Percentiles rank a stretch among this genome's conserved stretches.
phyloP scores from a whole-genome alignment of 2,329 filamentous ascomycete genomes.

The Biscogniauxia marginata region DNA sequence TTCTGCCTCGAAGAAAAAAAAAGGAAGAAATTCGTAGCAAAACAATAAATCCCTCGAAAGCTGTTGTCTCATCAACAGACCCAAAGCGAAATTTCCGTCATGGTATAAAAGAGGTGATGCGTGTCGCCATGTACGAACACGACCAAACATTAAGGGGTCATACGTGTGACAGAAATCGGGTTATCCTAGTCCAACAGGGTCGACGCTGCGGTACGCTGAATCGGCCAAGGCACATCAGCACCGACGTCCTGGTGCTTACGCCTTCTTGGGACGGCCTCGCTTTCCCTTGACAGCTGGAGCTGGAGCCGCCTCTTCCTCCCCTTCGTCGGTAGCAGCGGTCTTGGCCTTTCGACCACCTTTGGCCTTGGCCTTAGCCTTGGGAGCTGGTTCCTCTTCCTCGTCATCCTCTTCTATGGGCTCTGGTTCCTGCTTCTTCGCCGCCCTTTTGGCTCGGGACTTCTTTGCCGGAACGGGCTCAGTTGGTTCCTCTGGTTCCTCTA shows the following conservation, averaged over 20 bases:
- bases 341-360: slow-evolving; percentile 31
- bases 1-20: no score
- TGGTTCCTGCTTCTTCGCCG: slow-evolving; percentile 19
- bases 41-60: no score
- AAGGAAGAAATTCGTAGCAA: no score
- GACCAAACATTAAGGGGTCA: neutral
- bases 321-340: no score
- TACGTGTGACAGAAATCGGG: no score
- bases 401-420: slow-evolving; percentile 17
- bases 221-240: neutral
- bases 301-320: no score
- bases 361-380: slow-evolving; percentile 27
- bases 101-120: no score
- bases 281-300: slow-evolving; percentile 14
- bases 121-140: neutral
- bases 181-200: no score
- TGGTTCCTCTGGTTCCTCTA: slow-evolving; percentile 13
- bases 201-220: neutral
- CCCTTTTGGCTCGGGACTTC: slow-evolving; percentile 29
- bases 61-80: no score
- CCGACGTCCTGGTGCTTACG: neutral
- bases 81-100: no score
- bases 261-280: slow-evolving; percentile 16
- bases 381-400: slow-evolving; percentile 30
- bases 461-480: slow-evolving; percentile 24